Base-by-base conservation (phyloP, 768 basidiomycete genomes). In the Trametes cingulata region DNA sequence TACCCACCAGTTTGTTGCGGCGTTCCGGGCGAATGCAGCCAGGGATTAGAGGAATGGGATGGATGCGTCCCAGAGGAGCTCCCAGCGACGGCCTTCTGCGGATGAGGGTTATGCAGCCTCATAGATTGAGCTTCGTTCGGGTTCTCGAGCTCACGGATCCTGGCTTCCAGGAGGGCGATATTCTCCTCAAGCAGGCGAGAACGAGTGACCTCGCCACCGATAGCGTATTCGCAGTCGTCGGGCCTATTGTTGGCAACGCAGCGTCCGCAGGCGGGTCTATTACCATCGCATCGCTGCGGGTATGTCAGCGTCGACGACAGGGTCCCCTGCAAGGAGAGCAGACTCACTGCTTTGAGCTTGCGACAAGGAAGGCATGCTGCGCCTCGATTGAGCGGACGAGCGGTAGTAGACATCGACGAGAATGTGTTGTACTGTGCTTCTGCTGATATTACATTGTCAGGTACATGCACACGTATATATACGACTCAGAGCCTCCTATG, bases 151-250 rank as follows among this genome's bases (percentile, higher is more conserved):
- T 73, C 71, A n/a, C 56, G 60, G 14, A 89, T 73, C 40, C 87
- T 78, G 39, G 83, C 80, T 69, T 82, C 82, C 41, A 89, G 72
- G 33, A 83, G 77, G 1, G 80, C 75, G 22, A 88, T 77, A 2
- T 84, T 82, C 46, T 89, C 86, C 67, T 87, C 85, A 24, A 90
- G 71, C 9, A 78, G 77, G 65, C 85, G 78, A 2, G 84, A 87
- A 52, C 85, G 75, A 24, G 87, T 84, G 59, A 84, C 80, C 52
- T 80, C 81, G 43, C 79, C 80, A 6, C 85, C 85, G 64, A 87
- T 85, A 8, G 83, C 77, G 68, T 88, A 90, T 71, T 90, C 87
- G 71, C 88, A 90, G 25, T 85, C 85, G 53, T 86, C 86, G 33
- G 79, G 78, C 61, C 85, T 82, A 45, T 50, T 58, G 36, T 64